Evolutionary conservation across 768 basidiomycete genomes (phyloP), one percentile per base, ranked within the genome.

Genomic region (Porphyrellus cyaneotinctus): DNA sequence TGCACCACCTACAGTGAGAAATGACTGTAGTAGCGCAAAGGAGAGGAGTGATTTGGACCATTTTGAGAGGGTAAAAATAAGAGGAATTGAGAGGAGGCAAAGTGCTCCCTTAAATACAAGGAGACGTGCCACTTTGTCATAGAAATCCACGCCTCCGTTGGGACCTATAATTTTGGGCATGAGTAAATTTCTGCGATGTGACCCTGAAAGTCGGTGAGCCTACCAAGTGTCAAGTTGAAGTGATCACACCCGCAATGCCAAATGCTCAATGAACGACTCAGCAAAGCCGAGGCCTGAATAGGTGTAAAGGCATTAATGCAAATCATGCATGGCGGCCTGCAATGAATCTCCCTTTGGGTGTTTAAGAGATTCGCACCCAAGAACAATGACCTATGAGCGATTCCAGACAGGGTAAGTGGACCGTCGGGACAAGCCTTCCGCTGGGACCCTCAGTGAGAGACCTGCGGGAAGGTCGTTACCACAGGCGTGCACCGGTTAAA

Each of bases 41-140:
- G 57, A 65, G 46, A 6, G 65, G 35, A 12, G 53, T 2, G 31
- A 60, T 57, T 54, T 56, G 57, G 44, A 67, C 64, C 65, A 65
- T 67, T 38, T 26, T 49, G 22, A 20, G 35, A 17, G 14, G 17
- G 10, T 8, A 17, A 31, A 38, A 41, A 28, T 30, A 3, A 24
- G 39, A 37, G 17, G 18, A 43, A 6, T 8, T 4, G 13, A 8
- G 5, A n/a, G 14, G 11, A 23, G 24, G 8, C n/a, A 31, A 13
- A 11, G 2, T 8, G 24, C 43, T 15, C 17, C 41, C 22, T 63
- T 54, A 45, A 38, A 52, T 48, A 52, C n/a, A 18, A 2, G n/a
- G n/a, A n/a, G 15, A 17, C 12, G 6, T 17, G 11, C 4, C 2
- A 10, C 33, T 56, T 38, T 52, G n/a, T 15, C 17, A 30, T 24